These are phyloP conservation scores for Aureobasidium sp. DNA, from an alignment of 2,329 filamentous ascomycete species.

Conservation along the genomic window DNA sequence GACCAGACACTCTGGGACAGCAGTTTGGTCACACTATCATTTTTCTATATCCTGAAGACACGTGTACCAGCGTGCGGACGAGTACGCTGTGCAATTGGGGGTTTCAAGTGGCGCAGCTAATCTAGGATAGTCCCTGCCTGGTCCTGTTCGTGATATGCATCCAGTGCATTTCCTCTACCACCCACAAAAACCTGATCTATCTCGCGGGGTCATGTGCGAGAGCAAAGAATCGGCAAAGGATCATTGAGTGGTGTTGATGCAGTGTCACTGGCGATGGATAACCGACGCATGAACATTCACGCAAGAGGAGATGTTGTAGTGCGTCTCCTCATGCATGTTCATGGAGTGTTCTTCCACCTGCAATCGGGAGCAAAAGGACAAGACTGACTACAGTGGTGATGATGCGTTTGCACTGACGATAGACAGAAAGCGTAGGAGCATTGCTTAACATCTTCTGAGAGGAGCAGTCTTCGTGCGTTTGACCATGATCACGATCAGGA, in stretches of 20 bases:
- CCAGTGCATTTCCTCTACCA: neutral
- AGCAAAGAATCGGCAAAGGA: neutral
- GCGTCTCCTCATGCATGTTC: neutral
- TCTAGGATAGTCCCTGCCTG: too few species aligned
- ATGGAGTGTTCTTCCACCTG: neutral
- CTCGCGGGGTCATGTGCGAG: neutral
- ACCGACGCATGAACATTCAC: neutral
- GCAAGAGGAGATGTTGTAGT: neutral
- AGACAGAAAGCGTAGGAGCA: neutral
- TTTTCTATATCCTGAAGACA: neutral
- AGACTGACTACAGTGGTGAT: neutral
- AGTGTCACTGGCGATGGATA: neutral
- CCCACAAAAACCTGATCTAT: neutral
- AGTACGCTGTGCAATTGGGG: neutral
- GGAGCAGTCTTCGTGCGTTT: neutral
- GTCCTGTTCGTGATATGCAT: neutral
- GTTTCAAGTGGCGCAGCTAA: too few species aligned
- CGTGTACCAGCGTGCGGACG: neutral
- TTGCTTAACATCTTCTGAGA: neutral
- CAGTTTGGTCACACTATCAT: neutral
- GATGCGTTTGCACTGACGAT: neutral
- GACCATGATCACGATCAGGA: neutral
- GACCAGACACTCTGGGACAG: neutral
- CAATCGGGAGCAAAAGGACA: neutral
- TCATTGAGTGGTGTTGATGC: neutral